Evolutionary conservation across 108 stramenopile genomes (phyloP), one percentile per base, ranked within the genome.

Genomic region (Cyclotella cryptica): DNA sequence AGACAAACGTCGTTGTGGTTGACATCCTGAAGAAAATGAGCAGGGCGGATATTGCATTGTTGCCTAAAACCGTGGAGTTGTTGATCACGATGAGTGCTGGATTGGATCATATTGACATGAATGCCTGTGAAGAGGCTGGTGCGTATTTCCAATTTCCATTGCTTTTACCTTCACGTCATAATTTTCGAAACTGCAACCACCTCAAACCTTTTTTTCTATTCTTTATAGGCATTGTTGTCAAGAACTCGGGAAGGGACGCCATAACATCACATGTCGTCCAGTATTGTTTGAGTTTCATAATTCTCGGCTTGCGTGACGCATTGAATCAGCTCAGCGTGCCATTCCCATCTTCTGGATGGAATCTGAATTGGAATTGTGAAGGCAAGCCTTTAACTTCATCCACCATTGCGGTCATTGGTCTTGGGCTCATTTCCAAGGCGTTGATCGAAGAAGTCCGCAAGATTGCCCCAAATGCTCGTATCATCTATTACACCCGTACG

Each of bases 41-140:
- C 13, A 60, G 70, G 24, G 72, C 71, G 15, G 79, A 69, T 41
- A 85, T 89, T 40, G 81, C 67, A 44, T 82, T 78, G 19, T 64
- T 89, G 24, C 88, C 88, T 22, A 78, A 64, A 52, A 82, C 86
- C 2, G 78, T 74, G 0, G 49, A 72, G 29, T 54, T 89, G 60
- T 61, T 89, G 18, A 77, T 89, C 13, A 87, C 88, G 21, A 58
- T 89, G 78, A 85, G 84, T 46, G 86, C 88, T 2, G 88, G 88
- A 40, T 61, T 87, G 14, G 88, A 89, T 73, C 88, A 89, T 62
- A 89, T 89, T 69, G 86, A 85, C 54, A 54, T 85, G 19, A 53
- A 79, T 24, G 86, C 88, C n/a, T 77, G 75, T 15, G 54, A 78
- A 14, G 81, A 70, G n/a, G 62, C 60, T 14, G 86, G 86, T 14